Evolutionary conservation across 1,284 basidiomycete species (phyloP).

Genomic region (Pterula multifida): DNA sequence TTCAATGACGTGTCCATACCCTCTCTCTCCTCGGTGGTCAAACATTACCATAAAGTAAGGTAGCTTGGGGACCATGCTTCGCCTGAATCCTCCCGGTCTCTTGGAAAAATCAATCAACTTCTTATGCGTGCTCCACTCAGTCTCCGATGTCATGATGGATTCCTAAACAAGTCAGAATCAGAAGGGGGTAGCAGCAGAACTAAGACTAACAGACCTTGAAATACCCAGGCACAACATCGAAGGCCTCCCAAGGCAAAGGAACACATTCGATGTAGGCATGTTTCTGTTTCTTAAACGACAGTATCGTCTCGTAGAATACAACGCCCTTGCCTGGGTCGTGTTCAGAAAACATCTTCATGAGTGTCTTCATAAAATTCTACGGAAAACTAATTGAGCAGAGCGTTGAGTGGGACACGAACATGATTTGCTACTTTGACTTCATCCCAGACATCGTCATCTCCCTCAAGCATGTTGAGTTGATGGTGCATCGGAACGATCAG

Average conservation of each 20-base stretch:
- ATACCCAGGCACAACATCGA: constrained; percentile 81
- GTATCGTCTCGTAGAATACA: constrained; percentile 89
- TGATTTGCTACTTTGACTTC: constrained; percentile 66
- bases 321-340: constrained; percentile 70
- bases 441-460: constrained; percentile 97
- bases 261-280: constrained; percentile 93
- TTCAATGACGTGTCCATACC: constrained; percentile 95
- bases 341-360: constrained; percentile 89
- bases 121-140: constrained; percentile 96
- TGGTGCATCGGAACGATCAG: constrained; percentile 95
- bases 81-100: constrained; percentile 81
- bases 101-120: constrained; percentile 90
- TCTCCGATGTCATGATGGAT: constrained; percentile 83
- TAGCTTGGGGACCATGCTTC: constrained; percentile 89
- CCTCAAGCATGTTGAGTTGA: constrained; percentile 82
- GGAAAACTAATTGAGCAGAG: constrained; percentile 4
- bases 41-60: constrained; percentile 99
- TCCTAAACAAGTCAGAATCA: constrained; percentile 38
- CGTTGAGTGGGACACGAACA: not conserved
- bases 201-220: constrained; percentile 55
- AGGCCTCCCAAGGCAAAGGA: constrained; percentile 77
- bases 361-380: constrained; percentile 98
- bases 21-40: constrained; percentile 94
- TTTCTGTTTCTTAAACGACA: constrained; percentile 75
- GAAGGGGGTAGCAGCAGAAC: not conserved